Evolutionary conservation across 2,329 filamentous ascomycete genomes (phyloP).

Genomic region (Achaetomium macrosporum): DNA sequence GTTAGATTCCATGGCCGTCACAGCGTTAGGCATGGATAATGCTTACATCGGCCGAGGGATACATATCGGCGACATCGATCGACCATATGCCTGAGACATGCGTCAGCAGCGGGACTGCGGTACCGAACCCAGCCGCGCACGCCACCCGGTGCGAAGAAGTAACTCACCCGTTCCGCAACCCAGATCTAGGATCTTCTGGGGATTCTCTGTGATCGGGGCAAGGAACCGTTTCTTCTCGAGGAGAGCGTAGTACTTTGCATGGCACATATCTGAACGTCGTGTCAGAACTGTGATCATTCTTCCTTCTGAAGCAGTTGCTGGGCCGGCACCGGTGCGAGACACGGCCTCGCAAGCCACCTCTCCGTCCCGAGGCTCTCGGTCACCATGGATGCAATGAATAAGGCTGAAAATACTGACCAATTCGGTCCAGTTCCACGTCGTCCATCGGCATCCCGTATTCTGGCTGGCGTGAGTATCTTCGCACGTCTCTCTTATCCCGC

Average conservation of each 20-base stretch:
- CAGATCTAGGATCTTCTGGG: slow-evolving; percentile 29
- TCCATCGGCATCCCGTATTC: slow-evolving; percentile 39
- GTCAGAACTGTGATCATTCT: background rate
- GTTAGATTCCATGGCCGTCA: background rate
- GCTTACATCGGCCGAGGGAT: slow-evolving; percentile 13
- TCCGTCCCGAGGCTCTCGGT: background rate
- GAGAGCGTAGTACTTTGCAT: slow-evolving; percentile 15
- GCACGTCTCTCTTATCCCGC: background rate
- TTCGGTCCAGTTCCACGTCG: slow-evolving; percentile 35
- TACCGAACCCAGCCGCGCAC: background rate
- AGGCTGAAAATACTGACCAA: slow-evolving; percentile 17
- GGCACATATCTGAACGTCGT: slow-evolving; percentile 8
- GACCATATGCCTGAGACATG: slow-evolving; percentile 28
- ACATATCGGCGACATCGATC: slow-evolving; percentile 26
- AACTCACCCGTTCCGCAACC: slow-evolving; percentile 25
- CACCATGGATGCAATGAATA: background rate
- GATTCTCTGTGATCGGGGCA: slow-evolving; percentile 19
- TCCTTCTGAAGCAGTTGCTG: background rate
- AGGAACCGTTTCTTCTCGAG: slow-evolving; percentile 26
- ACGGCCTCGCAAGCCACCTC: background rate
- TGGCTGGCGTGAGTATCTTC: slow-evolving; percentile 10
- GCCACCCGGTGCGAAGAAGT: background rate
- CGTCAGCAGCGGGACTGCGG: slow-evolving; percentile 9
- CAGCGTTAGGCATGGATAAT: background rate
- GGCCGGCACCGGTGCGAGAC: too few species aligned